These are phyloP conservation scores for Botrytis elliptica DNA, from an alignment of 2,329 filamentous ascomycete genomes.

Conservation along the genomic window DNA sequence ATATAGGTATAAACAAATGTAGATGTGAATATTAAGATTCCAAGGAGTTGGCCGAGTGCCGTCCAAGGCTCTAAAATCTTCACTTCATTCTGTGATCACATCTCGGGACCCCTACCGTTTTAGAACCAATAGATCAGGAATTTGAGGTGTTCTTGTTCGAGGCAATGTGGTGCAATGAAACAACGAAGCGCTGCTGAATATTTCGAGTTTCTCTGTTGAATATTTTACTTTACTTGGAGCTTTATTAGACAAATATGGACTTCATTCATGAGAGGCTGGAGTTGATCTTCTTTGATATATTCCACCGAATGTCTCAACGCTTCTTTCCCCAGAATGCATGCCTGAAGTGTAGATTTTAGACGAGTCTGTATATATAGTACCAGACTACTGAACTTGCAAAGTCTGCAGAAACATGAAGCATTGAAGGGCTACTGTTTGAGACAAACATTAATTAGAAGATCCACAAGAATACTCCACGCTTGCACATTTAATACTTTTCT, in stretches of 20 bases:
- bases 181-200: background rate
- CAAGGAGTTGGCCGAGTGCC: background rate
- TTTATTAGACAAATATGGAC: background rate
- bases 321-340: background rate
- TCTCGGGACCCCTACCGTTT: background rate
- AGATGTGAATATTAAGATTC: background rate
- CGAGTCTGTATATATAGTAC: background rate
- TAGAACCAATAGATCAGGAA: background rate
- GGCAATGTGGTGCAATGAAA: background rate
- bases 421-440: background rate
- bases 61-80: background rate
- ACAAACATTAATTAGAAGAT: background rate
- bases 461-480: background rate
- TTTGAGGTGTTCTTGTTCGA: background rate
- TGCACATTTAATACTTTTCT: background rate
- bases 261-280: background rate
- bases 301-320: background rate
- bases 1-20: no score
- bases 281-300: background rate
- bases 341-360: background rate
- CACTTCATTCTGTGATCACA: background rate
- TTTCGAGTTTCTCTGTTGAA: background rate
- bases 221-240: background rate
- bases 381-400: background rate
- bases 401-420: background rate